These are phyloP conservation scores for Tulasnella sp. DNA, from an alignment of 768 basidiomycete genomes.

Conservation along the genomic window DNA sequence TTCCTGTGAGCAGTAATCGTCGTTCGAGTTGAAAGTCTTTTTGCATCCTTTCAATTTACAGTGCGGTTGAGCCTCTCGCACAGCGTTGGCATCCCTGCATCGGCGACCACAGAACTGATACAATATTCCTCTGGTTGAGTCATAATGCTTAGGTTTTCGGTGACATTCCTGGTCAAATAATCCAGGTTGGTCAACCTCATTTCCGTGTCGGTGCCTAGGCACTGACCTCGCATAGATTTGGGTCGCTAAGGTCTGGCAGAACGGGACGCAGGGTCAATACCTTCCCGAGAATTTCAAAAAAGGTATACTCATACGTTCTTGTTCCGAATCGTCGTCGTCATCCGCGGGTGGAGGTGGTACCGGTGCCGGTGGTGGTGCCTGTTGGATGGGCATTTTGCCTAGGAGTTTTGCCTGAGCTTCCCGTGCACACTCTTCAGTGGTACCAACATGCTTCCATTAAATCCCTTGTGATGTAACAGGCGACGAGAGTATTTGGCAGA, in stretches of 20 bases:
- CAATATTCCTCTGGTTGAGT: background rate
- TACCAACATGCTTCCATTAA: background rate
- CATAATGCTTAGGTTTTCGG: background rate
- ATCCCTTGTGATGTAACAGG: background rate
- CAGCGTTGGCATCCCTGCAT: background rate
- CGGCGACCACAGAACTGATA: background rate
- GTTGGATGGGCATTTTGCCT: background rate
- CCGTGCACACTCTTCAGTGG: background rate
- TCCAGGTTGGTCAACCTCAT: background rate
- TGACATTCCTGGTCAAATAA: background rate
- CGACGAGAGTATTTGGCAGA: background rate
- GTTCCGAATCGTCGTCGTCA: background rate
- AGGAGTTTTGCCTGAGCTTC: constrained; percentile 6
- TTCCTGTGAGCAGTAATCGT: background rate
- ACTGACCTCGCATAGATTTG: background rate
- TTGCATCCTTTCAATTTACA: background rate
- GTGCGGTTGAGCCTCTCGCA: background rate
- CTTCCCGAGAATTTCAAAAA: background rate
- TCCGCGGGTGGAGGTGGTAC: background rate
- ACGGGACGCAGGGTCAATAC: background rate
- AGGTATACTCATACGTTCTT: background rate
- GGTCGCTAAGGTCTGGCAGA: background rate
- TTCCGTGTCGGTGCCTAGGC: background rate
- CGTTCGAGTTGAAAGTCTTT: background rate
- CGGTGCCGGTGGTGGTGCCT: background rate